Conservation (phyloP, 352 stramenopile species). For the Globisporangium spinosum region DNA sequence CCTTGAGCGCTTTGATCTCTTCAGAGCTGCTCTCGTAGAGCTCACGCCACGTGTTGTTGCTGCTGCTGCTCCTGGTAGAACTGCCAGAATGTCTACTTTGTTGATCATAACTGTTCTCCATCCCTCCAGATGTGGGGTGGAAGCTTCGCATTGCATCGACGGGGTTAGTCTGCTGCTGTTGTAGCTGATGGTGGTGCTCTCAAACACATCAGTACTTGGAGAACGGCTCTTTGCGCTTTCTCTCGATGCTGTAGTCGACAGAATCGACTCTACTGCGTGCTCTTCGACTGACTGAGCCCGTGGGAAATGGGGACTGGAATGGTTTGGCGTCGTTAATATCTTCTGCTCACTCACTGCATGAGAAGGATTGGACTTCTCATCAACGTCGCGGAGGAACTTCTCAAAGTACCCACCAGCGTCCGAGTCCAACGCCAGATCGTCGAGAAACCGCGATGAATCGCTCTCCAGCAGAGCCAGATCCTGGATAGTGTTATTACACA, state of each 20-base stretch:
- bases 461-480: background rate
- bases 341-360: background rate
- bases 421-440: conserved; percentile 16
- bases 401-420: conserved; percentile 19
- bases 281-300: background rate
- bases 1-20: conserved; percentile 28
- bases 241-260: no score
- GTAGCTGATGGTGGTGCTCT: background rate
- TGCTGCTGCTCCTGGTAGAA: background rate
- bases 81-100: background rate
- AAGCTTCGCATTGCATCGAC: background rate
- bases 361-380: conserved; percentile 4
- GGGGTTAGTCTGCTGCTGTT: background rate
- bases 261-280: background rate
- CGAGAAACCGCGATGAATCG: conserved; percentile 14
- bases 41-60: conserved; percentile 24
- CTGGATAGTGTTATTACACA: background rate
- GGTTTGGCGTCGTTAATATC: background rate
- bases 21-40: conserved; percentile 24
- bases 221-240: background rate
- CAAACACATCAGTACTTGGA: background rate
- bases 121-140: background rate
- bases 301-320: no score
- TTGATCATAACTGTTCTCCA: conserved; percentile 7
- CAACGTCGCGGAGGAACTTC: conserved; percentile 20